Evolutionary conservation across 208 protist genomes (phyloP).

Genomic region (Tritrichomonas musculus): DNA sequence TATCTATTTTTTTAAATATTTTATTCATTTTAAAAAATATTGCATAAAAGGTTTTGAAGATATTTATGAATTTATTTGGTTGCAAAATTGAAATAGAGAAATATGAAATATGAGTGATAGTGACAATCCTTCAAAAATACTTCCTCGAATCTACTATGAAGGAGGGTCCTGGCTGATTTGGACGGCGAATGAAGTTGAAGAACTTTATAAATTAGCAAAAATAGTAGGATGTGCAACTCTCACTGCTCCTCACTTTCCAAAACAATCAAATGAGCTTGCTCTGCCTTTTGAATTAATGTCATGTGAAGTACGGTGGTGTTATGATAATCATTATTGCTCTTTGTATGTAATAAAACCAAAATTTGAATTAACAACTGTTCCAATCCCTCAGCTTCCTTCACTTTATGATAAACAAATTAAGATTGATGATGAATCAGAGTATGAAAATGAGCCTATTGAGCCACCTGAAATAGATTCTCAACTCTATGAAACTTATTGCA

Average conservation of each 20-base stretch:
- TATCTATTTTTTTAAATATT: no score
- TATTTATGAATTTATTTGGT: no score
- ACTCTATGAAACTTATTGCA: background rate
- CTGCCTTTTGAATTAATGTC: background rate
- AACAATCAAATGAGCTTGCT: background rate
- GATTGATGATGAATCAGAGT: background rate
- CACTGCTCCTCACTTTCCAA: background rate
- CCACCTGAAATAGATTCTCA: background rate
- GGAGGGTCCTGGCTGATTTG: background rate
- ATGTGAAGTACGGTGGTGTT: background rate
- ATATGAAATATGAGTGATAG: no score
- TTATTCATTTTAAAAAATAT: no score
- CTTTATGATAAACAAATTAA: background rate
- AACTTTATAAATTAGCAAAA: background rate
- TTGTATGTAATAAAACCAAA: background rate
- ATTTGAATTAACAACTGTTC: background rate
- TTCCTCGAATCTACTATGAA: slow-evolving; percentile 5
- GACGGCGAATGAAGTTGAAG: background rate
- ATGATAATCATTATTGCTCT: background rate
- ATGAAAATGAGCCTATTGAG: background rate
- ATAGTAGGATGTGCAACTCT: background rate
- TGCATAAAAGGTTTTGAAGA: no score
- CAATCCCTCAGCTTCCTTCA: background rate
- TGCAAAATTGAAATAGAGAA: no score
- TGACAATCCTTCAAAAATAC: no score